Evolutionary conservation across 2,329 filamentous ascomycete species (phyloP), one percentile per base, ranked within the genome.

Genomic region (Intubia oerlemansii): DNA sequence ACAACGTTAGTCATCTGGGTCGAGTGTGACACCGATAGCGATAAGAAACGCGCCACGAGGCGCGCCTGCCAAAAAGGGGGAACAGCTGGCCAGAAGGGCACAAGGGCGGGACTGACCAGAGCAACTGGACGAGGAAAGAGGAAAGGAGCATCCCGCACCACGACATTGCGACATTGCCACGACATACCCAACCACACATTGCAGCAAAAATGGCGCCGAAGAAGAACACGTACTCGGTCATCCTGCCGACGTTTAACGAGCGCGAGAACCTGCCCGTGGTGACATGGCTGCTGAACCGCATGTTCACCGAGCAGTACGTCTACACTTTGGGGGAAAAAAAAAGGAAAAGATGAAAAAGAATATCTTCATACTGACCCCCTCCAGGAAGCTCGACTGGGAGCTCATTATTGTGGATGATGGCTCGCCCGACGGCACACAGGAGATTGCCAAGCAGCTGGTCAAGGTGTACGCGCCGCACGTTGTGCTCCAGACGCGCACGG

Each of bases 171-270:
- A 22, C 12, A 13, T 22, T 10, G 16, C 17, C 19, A 11, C n/a
- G n/a, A n/a, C n/a, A n/a, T n/a, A n/a, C n/a, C n/a, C n/a, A n/a
- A n/a, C n/a, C n/a, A n/a, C n/a, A n/a, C n/a, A n/a, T n/a, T n/a
- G n/a, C 29, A 12, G 8, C 5, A 16, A 42, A 40, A 42, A 67
- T 67, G 62, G 57, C 60, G 32, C 47, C 54, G 30, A 58, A 56
- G 41, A 44, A 48, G 28, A 62, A 88, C 63, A 91, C 85, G 57
- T 98, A 93, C 66, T 92, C 85, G 41, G 75, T 98, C 48, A 85
- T 98, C 48, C 70, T 98, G 39, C 88, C 88, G 33, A 98, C 88
- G 36, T 98, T 92, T 69, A 95, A 98, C 53, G 88, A 98, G 66
- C 80, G 88, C 48, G 73, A 72, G 52, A 98, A 98, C 57, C 70